Evolutionary conservation across 768 basidiomycete species (phyloP), one percentile per base, ranked within the genome.

Genomic region (Amanita thiersii): DNA sequence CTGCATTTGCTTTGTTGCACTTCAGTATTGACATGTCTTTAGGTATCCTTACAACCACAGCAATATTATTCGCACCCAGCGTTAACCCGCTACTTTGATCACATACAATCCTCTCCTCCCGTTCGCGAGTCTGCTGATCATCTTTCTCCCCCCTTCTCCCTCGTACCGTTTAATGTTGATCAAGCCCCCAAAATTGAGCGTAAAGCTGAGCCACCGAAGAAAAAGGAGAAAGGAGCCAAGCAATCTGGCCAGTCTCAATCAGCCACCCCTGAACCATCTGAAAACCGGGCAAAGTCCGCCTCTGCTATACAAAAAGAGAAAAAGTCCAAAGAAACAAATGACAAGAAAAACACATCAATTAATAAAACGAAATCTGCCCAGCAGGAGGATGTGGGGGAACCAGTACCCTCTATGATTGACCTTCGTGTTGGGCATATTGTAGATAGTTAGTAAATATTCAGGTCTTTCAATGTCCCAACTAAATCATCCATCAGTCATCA

Each of bases 341-440:
- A 66, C 47, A 66, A 63, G 44, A 69, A 70, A 48, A 65, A 61
- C 33, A 59, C 51, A 2, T 56, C 56, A 45, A 58, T 57, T 32
- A 56, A 61, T 24, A 60, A 66, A 59, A 57, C 70, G 63, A 57
- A 71, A 64, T 55, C 71, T 56, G 47, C 61, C 10, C 58, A 69
- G 35, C 67, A 73, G 33, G 77, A 74, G 44, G 91, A 90, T 49
- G 71, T 72, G 2, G 77, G 82, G n/a, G 82, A 83, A 48, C 91
- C 93, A 24, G 69, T 81, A 12, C 96, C 96, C 10, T 91, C 89
- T 32, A 97, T 98, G 93, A 86, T 99, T 53, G 96, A 99, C 53
- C 72, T 99, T 47, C 77, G 94, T 34, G 90, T 99, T 2, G 94
- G 96, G 2, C 82, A 79, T 50, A 94, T 98, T 48, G 64, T 97